Evolutionary conservation across 495 filamentous ascomycete genomes (phyloP).

Genomic region (Evernia prunastri): DNA sequence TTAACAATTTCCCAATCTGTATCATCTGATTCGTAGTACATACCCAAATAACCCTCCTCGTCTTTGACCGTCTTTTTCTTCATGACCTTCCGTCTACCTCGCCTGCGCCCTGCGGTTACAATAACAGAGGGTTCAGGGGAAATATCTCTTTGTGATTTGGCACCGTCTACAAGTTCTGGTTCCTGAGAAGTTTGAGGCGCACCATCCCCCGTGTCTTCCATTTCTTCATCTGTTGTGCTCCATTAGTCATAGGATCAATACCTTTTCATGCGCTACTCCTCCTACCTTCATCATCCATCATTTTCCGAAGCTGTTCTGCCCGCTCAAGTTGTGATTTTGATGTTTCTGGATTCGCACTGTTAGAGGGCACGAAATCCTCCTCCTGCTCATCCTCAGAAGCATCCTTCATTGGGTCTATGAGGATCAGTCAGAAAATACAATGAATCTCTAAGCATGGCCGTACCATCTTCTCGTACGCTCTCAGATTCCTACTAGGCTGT

Average conservation of each 20-base stretch:
- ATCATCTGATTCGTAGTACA: slow-evolving; percentile 27
- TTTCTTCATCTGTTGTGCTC: slow-evolving; percentile 39
- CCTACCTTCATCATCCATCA: slow-evolving; percentile 82
- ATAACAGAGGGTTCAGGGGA: slow-evolving; percentile 38
- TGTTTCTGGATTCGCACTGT: slow-evolving; percentile 33
- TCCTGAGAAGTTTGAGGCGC: slow-evolving; percentile 32
- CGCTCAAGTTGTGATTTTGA: slow-evolving; percentile 61
- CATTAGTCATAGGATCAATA: slow-evolving; percentile 9
- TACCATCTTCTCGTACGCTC: slow-evolving; percentile 49
- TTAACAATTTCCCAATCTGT: slow-evolving; percentile 1
- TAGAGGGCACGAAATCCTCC: slow-evolving; percentile 46
- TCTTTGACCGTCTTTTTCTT: slow-evolving; percentile 88
- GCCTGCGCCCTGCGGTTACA: slow-evolving; percentile 58
- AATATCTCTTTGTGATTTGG: slow-evolving; percentile 42
- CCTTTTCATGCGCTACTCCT: slow-evolving; percentile 26
- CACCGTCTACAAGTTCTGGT: slow-evolving; percentile 37
- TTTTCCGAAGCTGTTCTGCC: slow-evolving; percentile 63
- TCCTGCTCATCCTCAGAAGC: slow-evolving; percentile 71
- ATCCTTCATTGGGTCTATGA: slow-evolving; percentile 45
- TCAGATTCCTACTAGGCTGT: slow-evolving; percentile 21
- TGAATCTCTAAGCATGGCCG: slow-evolving; percentile 23
- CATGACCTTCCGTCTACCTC: slow-evolving; percentile 76
- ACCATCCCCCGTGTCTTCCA: slow-evolving; percentile 39
- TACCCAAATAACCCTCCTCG: slow-evolving; percentile 89
- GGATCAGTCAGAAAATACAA: slow-evolving; percentile 20